These are phyloP conservation scores for Alnus rubra DNA, from an alignment of 306 rosid genomes.

Conservation along the genomic window DNA sequence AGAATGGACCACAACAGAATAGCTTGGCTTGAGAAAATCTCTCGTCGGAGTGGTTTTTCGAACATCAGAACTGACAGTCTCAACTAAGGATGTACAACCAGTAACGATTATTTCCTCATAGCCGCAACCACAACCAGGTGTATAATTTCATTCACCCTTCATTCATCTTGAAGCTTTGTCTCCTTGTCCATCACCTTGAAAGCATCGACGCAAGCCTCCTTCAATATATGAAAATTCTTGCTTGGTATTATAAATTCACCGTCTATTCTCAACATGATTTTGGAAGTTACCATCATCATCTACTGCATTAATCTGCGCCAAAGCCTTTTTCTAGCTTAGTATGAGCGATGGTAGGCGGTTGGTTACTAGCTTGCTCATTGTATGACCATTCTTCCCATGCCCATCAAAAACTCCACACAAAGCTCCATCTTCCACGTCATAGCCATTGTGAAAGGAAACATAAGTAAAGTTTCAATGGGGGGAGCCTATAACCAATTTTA, in stretches of 20 bases:
- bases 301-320: not conserved
- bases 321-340: constrained; percentile 34
- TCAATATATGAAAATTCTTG: constrained; percentile 36
- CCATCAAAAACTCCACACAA: constrained; percentile 82
- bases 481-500: not conserved
- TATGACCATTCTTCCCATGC: constrained; percentile 74
- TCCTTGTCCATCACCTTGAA: constrained; percentile 75
- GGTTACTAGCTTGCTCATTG: constrained; percentile 59
- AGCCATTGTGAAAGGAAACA: constrained; percentile 39
- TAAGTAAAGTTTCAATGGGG: not conserved
- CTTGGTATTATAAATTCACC: too few species aligned
- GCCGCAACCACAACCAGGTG: too few species aligned
- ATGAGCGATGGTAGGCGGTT: constrained; percentile 45
- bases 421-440: constrained; percentile 42
- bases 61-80: too few species aligned
- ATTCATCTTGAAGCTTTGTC: constrained; percentile 45
- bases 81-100: too few species aligned
- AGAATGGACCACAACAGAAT: too few species aligned
- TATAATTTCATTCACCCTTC: too few species aligned
- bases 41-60: too few species aligned
- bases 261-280: too few species aligned
- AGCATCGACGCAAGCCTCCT: constrained; percentile 46
- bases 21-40: too few species aligned
- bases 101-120: too few species aligned
- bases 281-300: too few species aligned